Conservation (phyloP, 2,329 filamentous ascomycete genomes). For the Botryotinia convoluta region DNA sequence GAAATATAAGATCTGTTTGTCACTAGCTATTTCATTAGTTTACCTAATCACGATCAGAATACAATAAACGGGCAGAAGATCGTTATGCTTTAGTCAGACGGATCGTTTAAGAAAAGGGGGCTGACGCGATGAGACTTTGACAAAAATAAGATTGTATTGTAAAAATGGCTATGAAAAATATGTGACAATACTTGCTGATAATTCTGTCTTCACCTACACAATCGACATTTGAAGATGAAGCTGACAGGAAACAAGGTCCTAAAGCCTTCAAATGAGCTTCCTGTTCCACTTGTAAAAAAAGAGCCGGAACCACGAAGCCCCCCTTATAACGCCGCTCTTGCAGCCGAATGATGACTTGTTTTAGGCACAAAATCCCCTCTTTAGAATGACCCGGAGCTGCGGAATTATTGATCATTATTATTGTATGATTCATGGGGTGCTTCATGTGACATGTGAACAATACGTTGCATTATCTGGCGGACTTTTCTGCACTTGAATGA, state of each 20-base stretch:
- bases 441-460: no score
- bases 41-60: neutral
- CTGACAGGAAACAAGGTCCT: neutral
- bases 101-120: neutral
- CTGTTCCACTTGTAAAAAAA: neutral
- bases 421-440: neutral
- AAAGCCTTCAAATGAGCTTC: neutral
- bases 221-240: neutral
- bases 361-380: neutral
- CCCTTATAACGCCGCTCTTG: neutral
- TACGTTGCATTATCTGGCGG: neutral
- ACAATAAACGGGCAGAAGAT: neutral
- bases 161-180: neutral
- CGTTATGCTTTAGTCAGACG: neutral
- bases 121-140: neutral
- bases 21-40: neutral
- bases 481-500: neutral
- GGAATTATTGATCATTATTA: neutral
- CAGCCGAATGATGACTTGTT: neutral
- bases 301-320: fast-evolving
- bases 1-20: neutral
- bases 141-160: neutral
- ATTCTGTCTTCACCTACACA: neutral
- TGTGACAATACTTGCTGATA: no score
- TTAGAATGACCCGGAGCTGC: neutral